phyloP scores from a whole-genome alignment of 305 asterid species.

The Vinca major region DNA sequence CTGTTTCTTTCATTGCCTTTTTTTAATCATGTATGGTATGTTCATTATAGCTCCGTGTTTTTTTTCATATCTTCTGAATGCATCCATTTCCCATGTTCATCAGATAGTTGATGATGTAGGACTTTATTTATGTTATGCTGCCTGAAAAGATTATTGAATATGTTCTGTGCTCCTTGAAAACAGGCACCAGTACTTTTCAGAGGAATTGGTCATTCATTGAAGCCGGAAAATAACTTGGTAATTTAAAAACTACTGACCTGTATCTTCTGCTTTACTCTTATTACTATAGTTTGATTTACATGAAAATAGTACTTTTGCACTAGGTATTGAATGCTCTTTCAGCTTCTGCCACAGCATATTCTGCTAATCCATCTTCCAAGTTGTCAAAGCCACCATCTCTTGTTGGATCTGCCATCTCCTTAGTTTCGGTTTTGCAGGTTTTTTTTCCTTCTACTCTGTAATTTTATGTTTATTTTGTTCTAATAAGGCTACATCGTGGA shows the following conservation, averaged over 20 bases:
- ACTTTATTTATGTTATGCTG: background rate
- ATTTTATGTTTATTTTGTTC: background rate
- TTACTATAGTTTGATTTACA: background rate
- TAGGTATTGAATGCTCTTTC: conserved; percentile 77
- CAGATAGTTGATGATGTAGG: background rate
- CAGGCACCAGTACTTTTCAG: conserved; percentile 85
- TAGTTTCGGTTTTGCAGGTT: conserved; percentile 89
- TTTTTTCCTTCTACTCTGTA: background rate
- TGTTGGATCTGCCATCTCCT: conserved; percentile 62
- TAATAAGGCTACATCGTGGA: background rate
- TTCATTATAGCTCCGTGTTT: background rate
- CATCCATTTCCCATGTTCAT: background rate
- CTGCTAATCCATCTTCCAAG: conserved; percentile 57
- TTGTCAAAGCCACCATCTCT: conserved; percentile 64
- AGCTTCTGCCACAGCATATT: conserved; percentile 79
- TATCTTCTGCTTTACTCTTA: conserved; percentile 5
- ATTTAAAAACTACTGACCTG: conserved; percentile 7
- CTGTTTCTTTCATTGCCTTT: too few relatives aligned
- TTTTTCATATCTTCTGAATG: background rate
- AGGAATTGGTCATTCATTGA: conserved; percentile 79
- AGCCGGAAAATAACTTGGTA: conserved; percentile 75
- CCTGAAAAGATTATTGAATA: background rate
- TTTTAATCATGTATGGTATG: too few relatives aligned
- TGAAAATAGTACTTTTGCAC: conserved; percentile 3
- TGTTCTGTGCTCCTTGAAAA: background rate